Base-by-base conservation (phyloP, 306 rosid genomes). In the Cotoneaster glaucophyllus region DNA sequence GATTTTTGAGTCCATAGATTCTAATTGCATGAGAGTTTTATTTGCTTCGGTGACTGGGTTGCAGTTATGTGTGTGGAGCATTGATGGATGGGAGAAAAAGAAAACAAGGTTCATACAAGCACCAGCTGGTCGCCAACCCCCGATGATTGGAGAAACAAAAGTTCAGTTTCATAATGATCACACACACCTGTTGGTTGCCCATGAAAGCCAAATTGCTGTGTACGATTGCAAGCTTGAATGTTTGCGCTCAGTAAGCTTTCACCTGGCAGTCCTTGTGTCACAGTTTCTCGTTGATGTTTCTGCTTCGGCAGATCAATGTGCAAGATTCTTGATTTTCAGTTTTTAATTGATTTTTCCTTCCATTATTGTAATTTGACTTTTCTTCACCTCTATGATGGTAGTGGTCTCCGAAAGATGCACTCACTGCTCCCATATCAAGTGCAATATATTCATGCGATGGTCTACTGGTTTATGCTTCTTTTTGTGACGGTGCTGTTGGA, bases 51-150 rank as follows among this genome's bases (percentile, higher is more conserved):
- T 50, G 64, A 50, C 59, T 28, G 74, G 62, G n/a, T 64, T 64
- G 41, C 74, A 84, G 87, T 69, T 84, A 57, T 84, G 84, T 39
- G 78, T 80, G 48, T 84, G 84, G 84, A 84, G 87, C 79, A 84
- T 84, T 39, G 87, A 84, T 72, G 87, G 79, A 44, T 84, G 87
- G 87, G 87, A 84, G 77, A 84, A 80, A 78, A 84, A 84, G 82
- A 84, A 84, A 74, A 12, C 84, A 15, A 80, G 82, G 77, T 84
- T 80, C 74, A 76, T 84, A 63, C 84, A 66, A 79, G 87, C 87
- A 53, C 84, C 84, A 69, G 53, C 69, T 32, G 87, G 87, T 34
- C 61, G 87, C 26, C 87, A 84, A 66, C 34, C 87, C 52, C 87
- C 87, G 4, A 71, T 73, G 65, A 71, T 67, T 34, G 87, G 87